Conservation (phyloP, 768 basidiomycete species). For the Gautieria morchelliformis region DNA sequence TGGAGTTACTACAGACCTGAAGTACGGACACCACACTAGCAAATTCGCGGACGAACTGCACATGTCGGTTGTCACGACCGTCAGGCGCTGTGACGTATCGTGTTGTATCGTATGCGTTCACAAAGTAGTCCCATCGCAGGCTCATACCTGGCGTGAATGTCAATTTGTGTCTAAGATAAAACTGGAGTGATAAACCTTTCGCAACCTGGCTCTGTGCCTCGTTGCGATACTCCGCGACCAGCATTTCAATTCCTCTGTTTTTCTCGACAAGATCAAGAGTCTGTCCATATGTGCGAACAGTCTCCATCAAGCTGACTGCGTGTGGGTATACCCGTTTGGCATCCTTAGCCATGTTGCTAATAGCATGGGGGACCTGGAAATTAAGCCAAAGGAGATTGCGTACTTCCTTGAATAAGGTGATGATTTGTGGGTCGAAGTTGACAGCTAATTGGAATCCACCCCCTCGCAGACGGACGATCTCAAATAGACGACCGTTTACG, state of each 20-base stretch:
- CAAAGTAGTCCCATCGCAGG: constrained; percentile 94
- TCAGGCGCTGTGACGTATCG: constrained; percentile 69
- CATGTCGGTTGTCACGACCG: constrained; percentile 77
- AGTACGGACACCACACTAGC: constrained; percentile 86
- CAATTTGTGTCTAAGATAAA: background rate
- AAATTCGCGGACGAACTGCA: constrained; percentile 92
- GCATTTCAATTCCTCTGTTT: constrained; percentile 86
- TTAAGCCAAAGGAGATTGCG: constrained; percentile 92
- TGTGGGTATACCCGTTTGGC: constrained; percentile 98
- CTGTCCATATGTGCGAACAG: constrained; percentile 95
- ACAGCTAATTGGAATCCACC: constrained; percentile 80
- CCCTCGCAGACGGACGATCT: constrained; percentile 69
- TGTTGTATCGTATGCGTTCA: constrained; percentile 84
- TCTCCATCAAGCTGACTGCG: constrained; percentile 97
- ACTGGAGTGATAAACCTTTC: constrained; percentile 48
- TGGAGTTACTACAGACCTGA: constrained; percentile 40
- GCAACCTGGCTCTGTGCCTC: constrained; percentile 90
- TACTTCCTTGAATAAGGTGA: constrained; percentile 97
- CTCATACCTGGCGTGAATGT: constrained; percentile 59
- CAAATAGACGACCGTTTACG: constrained; percentile 85
- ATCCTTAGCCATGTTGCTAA: constrained; percentile 95
- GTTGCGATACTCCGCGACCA: constrained; percentile 90
- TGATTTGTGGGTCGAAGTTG: constrained; percentile 97
- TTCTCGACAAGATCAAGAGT: constrained; percentile 85
- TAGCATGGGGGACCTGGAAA: constrained; percentile 91